Base-by-base conservation (phyloP, 768 basidiomycete genomes). In the Trametes gibbosa region DNA sequence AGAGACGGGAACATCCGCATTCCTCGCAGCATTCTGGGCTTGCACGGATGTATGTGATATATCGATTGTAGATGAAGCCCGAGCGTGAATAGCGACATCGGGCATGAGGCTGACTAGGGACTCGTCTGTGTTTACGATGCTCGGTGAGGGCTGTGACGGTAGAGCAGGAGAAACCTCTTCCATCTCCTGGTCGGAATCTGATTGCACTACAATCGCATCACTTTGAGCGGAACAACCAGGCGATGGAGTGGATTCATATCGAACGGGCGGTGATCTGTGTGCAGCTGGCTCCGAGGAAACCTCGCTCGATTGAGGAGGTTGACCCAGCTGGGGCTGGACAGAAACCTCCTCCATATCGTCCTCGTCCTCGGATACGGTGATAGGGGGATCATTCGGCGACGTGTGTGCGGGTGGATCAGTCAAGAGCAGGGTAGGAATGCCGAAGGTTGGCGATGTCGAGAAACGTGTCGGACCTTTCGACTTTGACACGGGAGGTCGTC, bases 151-250 rank as follows among this genome's bases (percentile, higher is more conserved):
- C 12, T n/a, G 6, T 59, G 51, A 21, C 47, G 54, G n/a, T n/a
- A n/a, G 4, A 7, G 63, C 42, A 8, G 43, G 34, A 29, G 61
- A 19, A 5, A 76, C 68, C 60, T 79, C 79, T 59, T 79, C 77
- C 74, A 78, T 77, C 25, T 77, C 78, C 0, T 76, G 73, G 40
- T 79, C 77, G 5, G 65, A 64, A 16, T 66, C 63, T 3, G 49
- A 41, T 5, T 25, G 25, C 3, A 61, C 17, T 2, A 21, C 42
- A 34, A 45, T 53, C 21, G 29, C 8, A 21, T 35, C 1, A 40
- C n/a, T 2, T 41, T 5, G 13, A 19, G 17, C 2, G 39, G 13
- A 14, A 10, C 14, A 25, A 21, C 24, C 21, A n/a, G 14, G 35
- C 29, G 29, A 10, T 10, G 37, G 14, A n/a, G 16, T 6, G 10